phyloP scores from a whole-genome alignment of 129 eudicot genomes.

The Saposhnikovia divaricata region DNA sequence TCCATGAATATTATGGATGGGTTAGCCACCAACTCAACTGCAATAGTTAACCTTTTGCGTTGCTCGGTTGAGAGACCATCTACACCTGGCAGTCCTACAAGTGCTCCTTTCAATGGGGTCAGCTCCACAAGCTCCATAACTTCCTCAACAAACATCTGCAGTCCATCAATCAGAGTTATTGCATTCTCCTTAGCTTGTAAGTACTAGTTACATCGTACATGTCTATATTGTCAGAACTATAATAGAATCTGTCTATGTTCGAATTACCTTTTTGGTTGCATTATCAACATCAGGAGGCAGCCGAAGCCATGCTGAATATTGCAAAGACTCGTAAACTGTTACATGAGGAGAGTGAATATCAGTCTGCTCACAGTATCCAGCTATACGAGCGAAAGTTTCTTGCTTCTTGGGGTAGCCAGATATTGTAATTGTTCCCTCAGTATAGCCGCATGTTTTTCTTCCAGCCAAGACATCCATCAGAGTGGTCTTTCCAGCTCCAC shows the following conservation, averaged over 20 bases:
- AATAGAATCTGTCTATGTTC: background rate
- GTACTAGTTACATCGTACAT: background rate
- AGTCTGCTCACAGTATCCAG: conserved; percentile 87
- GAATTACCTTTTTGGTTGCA: conserved; percentile 54
- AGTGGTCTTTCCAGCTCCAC: conserved; percentile 97
- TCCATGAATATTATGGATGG: conserved; percentile 94
- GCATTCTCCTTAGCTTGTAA: background rate
- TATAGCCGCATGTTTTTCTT: conserved; percentile 81
- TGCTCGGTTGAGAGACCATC: conserved; percentile 91
- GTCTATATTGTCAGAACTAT: background rate
- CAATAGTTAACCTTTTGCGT: conserved; percentile 73
- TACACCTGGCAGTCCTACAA: conserved; percentile 89
- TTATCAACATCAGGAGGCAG: conserved; percentile 69
- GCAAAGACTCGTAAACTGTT: conserved; percentile 66
- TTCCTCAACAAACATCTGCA: conserved; percentile 80
- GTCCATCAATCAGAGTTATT: background rate
- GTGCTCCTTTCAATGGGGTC: conserved; percentile 56
- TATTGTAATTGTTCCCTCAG: conserved; percentile 54
- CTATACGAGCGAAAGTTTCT: conserved; percentile 84
- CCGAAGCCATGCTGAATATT: conserved; percentile 85
- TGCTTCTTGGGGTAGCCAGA: conserved; percentile 89
- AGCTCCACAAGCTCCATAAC: conserved; percentile 88
- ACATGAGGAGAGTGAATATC: conserved; percentile 93
- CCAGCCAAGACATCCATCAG: conserved; percentile 87
- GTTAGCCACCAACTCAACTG: conserved; percentile 86